Evolutionary conservation across 2,329 filamentous ascomycete species (phyloP).

Genomic region (Trichoderma harzianum): DNA sequence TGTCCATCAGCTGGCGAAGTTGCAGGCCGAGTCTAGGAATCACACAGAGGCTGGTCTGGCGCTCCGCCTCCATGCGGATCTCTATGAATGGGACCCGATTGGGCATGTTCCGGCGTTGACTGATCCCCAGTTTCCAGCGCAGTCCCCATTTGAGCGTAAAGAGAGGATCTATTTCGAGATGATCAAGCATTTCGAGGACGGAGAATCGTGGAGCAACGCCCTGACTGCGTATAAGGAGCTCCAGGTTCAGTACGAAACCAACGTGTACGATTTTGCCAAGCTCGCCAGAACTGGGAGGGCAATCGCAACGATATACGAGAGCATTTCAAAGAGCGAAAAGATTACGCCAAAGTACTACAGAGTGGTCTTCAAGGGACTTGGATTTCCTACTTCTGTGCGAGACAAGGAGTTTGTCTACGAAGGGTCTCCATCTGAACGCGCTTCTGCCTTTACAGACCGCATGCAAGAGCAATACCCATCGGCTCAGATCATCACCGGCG

Average conservation of each 20-base stretch:
- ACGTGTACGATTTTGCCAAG: slow-evolving; percentile 87
- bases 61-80: slow-evolving; percentile 82
- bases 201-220: slow-evolving; percentile 89
- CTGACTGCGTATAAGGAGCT: slow-evolving; percentile 87
- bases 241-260: slow-evolving; percentile 84
- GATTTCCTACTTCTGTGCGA: slow-evolving; percentile 74
- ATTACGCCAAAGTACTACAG: slow-evolving; percentile 84
- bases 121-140: slow-evolving; percentile 76
- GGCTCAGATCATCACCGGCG: slow-evolving; percentile 72
- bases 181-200: slow-evolving; percentile 91
- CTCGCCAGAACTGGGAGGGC: slow-evolving; percentile 84
- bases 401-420: slow-evolving; percentile 95
- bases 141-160: slow-evolving; percentile 88
- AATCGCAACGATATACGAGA: slow-evolving; percentile 90
- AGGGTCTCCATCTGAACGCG: slow-evolving; percentile 70
- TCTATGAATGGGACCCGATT: slow-evolving; percentile 85
- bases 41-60: slow-evolving; percentile 85
- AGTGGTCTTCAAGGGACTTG: slow-evolving; percentile 83
- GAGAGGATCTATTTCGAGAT: slow-evolving; percentile 91
- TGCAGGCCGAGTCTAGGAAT: slow-evolving; percentile 74
- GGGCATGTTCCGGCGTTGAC: slow-evolving; percentile 61
- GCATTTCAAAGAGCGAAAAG: slow-evolving; percentile 76
- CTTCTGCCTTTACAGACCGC: slow-evolving; percentile 79
- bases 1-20: slow-evolving; percentile 80
- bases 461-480: slow-evolving; percentile 88